Percentiles rank a stretch among this genome's conserved stretches.
These are phyloP conservation scores for Ophiostoma triangulosporum DNA, from an alignment of 2,329 filamentous ascomycete genomes.

Conservation along the genomic window DNA sequence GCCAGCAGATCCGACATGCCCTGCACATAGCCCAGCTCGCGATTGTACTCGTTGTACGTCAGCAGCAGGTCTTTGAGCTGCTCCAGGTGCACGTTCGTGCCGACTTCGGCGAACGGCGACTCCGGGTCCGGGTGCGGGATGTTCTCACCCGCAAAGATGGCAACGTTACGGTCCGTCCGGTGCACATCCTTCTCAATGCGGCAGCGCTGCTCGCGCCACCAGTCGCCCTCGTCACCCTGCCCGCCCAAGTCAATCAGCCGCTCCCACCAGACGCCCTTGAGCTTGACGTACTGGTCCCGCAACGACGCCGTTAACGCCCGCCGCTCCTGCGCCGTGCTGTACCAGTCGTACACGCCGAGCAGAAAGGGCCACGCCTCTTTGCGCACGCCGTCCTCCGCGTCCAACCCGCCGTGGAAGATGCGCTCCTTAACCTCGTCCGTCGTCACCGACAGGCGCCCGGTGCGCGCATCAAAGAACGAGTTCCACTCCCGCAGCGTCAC, in stretches of 20 bases:
- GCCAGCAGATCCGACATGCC: conserved; percentile 96
- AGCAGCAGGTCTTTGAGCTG: conserved; percentile 99
- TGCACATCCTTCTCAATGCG: conserved; percentile 98
- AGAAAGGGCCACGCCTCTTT: conserved; percentile 97
- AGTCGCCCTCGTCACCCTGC: conserved; percentile 72
- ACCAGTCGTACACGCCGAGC: conserved; percentile 84
- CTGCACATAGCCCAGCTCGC: conserved; percentile 89
- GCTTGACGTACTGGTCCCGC: conserved; percentile 81
- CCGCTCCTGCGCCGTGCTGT: conserved; percentile 75
- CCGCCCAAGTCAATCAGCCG: conserved; percentile 70
- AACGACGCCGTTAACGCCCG: conserved; percentile 71
- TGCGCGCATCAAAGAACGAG: conserved; percentile 67
- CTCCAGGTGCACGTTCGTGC: conserved; percentile 94
- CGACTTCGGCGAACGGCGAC: conserved; percentile 82
- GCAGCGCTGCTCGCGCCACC: conserved; percentile 90
- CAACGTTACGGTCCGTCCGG: conserved; percentile 84
- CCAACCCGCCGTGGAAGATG: conserved; percentile 88
- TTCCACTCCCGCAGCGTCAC: conserved; percentile 81
- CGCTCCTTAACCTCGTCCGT: conserved; percentile 90
- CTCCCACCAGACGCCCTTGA: conserved; percentile 97
- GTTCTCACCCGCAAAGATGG: conserved; percentile 93
- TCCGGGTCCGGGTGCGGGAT: conserved; percentile 92
- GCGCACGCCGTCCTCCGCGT: conserved; percentile 77
- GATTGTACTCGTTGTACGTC: conserved; percentile 97
- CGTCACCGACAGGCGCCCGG: conserved; percentile 65